phyloP scores from a whole-genome alignment of 306 rosid species.

The Quillaja saponaria region DNA sequence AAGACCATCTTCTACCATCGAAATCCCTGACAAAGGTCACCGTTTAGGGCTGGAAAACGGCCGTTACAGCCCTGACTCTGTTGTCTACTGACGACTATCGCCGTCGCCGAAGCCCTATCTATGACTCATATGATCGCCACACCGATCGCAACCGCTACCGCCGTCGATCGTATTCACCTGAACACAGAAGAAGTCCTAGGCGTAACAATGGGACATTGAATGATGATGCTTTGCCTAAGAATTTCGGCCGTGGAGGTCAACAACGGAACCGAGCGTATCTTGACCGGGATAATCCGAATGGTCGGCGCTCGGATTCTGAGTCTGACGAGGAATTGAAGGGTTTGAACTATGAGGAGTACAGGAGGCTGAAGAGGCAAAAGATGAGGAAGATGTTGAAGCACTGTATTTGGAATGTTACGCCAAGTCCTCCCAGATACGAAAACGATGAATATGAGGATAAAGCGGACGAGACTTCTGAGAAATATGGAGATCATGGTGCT shows the following conservation, averaged over 20 bases:
- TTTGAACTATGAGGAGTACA: conserved; percentile 59
- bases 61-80: conserved; percentile 48
- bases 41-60: conserved; percentile 36
- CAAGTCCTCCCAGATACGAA: conserved; percentile 78
- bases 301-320: conserved; percentile 50
- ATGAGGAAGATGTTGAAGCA: conserved; percentile 64
- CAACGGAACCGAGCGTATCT: conserved; percentile 44
- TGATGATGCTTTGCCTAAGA: conserved; percentile 51
- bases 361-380: conserved; percentile 85
- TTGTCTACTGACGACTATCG: conserved; percentile 33
- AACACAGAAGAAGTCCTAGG: conserved; percentile 50
- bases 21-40: conserved; percentile 39
- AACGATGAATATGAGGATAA: conserved; percentile 55
- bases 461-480: conserved; percentile 49
- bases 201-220: conserved; percentile 23
- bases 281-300: conserved; percentile 45
- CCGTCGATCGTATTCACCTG: conserved; percentile 49
- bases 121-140: conserved; percentile 52
- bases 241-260: conserved; percentile 56
- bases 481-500: conserved; percentile 18
- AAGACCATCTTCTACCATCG: conserved; percentile 52
- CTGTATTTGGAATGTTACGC: conserved; percentile 82
- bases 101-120: conserved; percentile 76
- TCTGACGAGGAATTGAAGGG: conserved; percentile 89
- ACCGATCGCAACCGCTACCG: conserved; percentile 24